Conservation (phyloP, 805 yeast species). For the Lipomyces yamanashiensis region DNA sequence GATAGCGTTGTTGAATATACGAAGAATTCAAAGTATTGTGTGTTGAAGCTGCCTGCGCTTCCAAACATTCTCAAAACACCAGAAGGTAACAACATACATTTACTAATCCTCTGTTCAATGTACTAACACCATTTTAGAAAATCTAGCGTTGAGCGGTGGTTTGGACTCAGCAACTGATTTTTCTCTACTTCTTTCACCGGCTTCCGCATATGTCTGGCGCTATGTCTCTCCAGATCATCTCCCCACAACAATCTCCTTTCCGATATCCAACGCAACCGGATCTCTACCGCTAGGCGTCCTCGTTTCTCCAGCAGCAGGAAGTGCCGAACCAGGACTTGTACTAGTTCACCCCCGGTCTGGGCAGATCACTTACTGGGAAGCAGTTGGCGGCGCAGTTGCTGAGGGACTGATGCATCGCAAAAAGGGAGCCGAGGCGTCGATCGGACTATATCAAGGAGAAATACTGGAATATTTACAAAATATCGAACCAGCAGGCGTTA, state of each 20-base stretch:
- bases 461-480: conserved; percentile 59
- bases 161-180: conserved; percentile 55
- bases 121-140: background rate
- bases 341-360: conserved; percentile 67
- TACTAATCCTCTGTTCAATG: background rate
- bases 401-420: conserved; percentile 58
- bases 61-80: conserved; percentile 51
- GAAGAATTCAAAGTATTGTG: conserved; percentile 61
- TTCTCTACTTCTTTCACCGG: conserved; percentile 56
- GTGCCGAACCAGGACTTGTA: conserved; percentile 68
- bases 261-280: conserved; percentile 35
- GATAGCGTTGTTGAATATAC: conserved; percentile 56
- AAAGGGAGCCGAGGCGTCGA: conserved; percentile 42
- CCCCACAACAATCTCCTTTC: conserved; percentile 63
- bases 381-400: conserved; percentile 72
- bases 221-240: conserved; percentile 63
- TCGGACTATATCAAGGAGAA: conserved; percentile 52
- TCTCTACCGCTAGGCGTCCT: conserved; percentile 54
- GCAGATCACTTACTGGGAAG: conserved; percentile 67
- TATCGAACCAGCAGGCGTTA: conserved; percentile 75
- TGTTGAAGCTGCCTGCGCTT: conserved; percentile 58
- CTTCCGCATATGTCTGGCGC: conserved; percentile 68
- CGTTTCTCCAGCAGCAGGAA: conserved; percentile 60
- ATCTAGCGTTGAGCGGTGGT: conserved; percentile 48
- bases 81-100: conserved; percentile 5